phyloP scores from a whole-genome alignment of 129 eudicot species.

The Chrysanthemum seticuspe region DNA sequence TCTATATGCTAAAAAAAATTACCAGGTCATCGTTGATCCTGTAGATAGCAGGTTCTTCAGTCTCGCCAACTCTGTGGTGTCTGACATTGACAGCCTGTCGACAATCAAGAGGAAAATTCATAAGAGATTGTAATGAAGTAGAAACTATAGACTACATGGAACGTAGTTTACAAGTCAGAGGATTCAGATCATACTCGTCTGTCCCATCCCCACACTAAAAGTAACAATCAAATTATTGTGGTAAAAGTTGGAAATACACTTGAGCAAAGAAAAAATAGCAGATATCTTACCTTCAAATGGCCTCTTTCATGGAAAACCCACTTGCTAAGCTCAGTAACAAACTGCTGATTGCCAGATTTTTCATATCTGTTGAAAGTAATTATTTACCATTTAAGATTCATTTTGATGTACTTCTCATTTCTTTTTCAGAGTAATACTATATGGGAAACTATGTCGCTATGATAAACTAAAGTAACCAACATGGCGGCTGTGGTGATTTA shows the following conservation, averaged over 20 bases:
- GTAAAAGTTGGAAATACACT: neutral
- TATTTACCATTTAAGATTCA: too few relatives aligned
- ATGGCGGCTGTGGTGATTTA: neutral
- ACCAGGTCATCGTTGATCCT: slow-evolving; percentile 95
- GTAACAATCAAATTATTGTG: slow-evolving; percentile 5
- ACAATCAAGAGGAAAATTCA: slow-evolving; percentile 22
- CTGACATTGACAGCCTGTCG: slow-evolving; percentile 78
- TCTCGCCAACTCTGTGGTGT: slow-evolving; percentile 88
- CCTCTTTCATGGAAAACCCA: slow-evolving; percentile 99
- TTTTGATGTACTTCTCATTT: too few relatives aligned
- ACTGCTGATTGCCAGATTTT: slow-evolving; percentile 91
- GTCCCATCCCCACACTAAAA: neutral
- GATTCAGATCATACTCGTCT: neutral
- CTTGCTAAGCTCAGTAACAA: slow-evolving; percentile 87
- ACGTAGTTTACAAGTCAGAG: neutral
- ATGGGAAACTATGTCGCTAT: too few relatives aligned
- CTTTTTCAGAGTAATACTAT: too few relatives aligned
- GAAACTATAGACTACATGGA: neutral
- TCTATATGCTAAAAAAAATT: slow-evolving; percentile 8
- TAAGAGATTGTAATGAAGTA: slow-evolving; percentile 1
- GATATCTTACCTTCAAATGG: slow-evolving; percentile 73
- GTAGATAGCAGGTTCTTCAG: slow-evolving; percentile 84
- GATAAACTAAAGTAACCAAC: too few relatives aligned
- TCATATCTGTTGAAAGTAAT: slow-evolving; percentile 49
- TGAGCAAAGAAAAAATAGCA: neutral